Evolutionary conservation across 1,284 basidiomycete genomes (phyloP).

Genomic region (Flammula alnicola): DNA sequence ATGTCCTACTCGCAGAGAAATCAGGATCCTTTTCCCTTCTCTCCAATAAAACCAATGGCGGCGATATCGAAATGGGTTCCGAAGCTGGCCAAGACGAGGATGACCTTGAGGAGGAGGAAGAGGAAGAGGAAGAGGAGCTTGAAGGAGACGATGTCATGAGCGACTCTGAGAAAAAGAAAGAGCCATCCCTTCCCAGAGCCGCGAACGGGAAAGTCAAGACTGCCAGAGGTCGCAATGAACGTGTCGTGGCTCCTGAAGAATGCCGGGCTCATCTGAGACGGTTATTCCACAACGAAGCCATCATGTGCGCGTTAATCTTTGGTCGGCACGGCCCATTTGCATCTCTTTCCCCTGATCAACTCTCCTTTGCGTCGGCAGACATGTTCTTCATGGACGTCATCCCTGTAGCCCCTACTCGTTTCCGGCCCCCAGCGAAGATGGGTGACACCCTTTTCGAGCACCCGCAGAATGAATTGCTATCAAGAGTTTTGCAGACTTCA

Average conservation of each 20-base stretch:
- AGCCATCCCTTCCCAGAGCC: constrained; percentile 56
- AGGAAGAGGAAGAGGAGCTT: constrained; percentile 39
- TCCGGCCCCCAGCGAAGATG: constrained; percentile 93
- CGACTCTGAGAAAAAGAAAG: constrained; percentile 22
- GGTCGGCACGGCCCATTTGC: constrained; percentile 91
- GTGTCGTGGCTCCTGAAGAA: constrained; percentile 90
- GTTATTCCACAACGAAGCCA: constrained; percentile 84
- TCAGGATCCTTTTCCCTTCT: constrained; percentile 27
- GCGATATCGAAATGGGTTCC: constrained; percentile 34
- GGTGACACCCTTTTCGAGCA: constrained; percentile 95
- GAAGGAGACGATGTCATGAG: constrained; percentile 36
- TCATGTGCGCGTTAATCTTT: constrained; percentile 87
- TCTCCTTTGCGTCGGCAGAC: constrained; percentile 81
- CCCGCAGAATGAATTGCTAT: constrained; percentile 94
- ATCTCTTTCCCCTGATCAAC: constrained; percentile 53
- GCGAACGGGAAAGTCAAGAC: constrained; percentile 82
- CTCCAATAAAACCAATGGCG: constrained; percentile 47
- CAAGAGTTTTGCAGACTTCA: constrained; percentile 82
- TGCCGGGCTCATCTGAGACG: constrained; percentile 92
- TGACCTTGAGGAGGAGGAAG: constrained; percentile 48
- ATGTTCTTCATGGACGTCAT: constrained; percentile 98
- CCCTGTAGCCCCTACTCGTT: constrained; percentile 92
- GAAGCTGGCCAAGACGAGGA: constrained; percentile 38
- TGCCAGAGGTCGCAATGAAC: constrained; percentile 80
- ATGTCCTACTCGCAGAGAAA: constrained; percentile 69